Percentiles rank a stretch among this genome's conserved stretches.
Evolutionary conservation across 2,329 filamentous ascomycete species (phyloP).

Genomic region (Penicillium crustosum): DNA sequence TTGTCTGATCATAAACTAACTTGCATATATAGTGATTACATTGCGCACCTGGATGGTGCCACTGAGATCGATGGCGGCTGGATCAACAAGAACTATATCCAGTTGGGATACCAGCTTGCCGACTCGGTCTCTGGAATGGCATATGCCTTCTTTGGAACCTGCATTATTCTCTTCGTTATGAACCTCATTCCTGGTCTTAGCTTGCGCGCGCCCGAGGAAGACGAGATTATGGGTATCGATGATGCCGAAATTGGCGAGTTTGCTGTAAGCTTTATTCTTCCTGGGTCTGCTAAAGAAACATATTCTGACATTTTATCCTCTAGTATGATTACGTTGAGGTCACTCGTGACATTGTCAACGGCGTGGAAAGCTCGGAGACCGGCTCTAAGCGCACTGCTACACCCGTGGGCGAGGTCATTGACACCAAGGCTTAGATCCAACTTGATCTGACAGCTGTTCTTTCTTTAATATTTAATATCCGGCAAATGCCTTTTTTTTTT

Average conservation of each 20-base stretch:
- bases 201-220: constrained; percentile 72
- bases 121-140: constrained; percentile 73
- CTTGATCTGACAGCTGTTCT: neutral
- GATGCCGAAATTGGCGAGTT: constrained; percentile 91
- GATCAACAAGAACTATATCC: constrained; percentile 80
- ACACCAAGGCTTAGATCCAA: constrained; percentile 26
- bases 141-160: constrained; percentile 78
- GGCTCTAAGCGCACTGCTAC: constrained; percentile 34
- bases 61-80: constrained; percentile 71
- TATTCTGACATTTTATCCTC: constrained; percentile 7
- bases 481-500: neutral
- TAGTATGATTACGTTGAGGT: constrained; percentile 88
- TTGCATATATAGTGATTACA: constrained; percentile 61
- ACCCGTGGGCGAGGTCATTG: constrained; percentile 23
- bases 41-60: constrained; percentile 74
- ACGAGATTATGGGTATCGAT: constrained; percentile 81
- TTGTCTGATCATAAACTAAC: constrained; percentile 11
- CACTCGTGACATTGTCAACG: constrained; percentile 64
- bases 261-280: constrained; percentile 54
- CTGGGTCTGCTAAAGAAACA: neutral
- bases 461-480: constrained; percentile 12
- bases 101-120: constrained; percentile 79
- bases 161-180: constrained; percentile 75
- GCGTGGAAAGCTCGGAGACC: constrained; percentile 31
- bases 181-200: constrained; percentile 74